Percentiles rank a stretch among this genome's conserved stretches.
Conservation (phyloP, 306 rosid genomes). For the Quercus variabilis region DNA sequence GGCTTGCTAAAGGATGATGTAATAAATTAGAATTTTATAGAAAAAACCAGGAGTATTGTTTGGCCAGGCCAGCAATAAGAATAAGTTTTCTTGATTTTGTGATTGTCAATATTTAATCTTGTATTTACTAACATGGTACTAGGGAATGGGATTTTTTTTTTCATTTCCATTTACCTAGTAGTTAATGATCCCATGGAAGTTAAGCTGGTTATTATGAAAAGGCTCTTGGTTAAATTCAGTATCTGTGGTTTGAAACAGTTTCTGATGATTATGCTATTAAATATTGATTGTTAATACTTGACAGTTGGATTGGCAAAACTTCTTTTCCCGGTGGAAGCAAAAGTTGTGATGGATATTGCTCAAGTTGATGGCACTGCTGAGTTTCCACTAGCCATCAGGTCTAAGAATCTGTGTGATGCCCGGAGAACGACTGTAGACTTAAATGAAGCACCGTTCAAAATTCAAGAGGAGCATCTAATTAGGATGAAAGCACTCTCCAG, state of each 20-base stretch:
- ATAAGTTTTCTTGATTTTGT: neutral
- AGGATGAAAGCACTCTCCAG: constrained; percentile 56
- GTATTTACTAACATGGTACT: neutral
- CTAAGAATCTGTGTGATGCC: constrained; percentile 16
- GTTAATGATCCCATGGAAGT: neutral
- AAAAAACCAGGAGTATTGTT: neutral
- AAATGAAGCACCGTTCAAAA: constrained; percentile 61
- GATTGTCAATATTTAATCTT: neutral
- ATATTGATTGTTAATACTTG: constrained; percentile 11
- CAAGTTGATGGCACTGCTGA: constrained; percentile 52
- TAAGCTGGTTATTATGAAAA: neutral
- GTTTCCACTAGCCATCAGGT: constrained; percentile 27
- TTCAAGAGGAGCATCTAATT: constrained; percentile 59
- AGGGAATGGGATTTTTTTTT: neutral
- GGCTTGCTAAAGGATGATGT: neutral
- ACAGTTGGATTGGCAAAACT: constrained; percentile 65
- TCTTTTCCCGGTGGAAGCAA: constrained; percentile 69
- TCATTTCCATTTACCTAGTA: neutral
- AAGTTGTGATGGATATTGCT: constrained; percentile 57
- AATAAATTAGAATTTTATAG: neutral
- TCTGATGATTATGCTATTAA: neutral
- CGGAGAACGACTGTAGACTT: constrained; percentile 49
- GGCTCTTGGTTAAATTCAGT: neutral
- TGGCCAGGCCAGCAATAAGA: neutral
- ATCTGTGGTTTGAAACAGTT: constrained; percentile 7